Conservation (phyloP, 345 rosid genomes). For the Syzygium oleosum region DNA sequence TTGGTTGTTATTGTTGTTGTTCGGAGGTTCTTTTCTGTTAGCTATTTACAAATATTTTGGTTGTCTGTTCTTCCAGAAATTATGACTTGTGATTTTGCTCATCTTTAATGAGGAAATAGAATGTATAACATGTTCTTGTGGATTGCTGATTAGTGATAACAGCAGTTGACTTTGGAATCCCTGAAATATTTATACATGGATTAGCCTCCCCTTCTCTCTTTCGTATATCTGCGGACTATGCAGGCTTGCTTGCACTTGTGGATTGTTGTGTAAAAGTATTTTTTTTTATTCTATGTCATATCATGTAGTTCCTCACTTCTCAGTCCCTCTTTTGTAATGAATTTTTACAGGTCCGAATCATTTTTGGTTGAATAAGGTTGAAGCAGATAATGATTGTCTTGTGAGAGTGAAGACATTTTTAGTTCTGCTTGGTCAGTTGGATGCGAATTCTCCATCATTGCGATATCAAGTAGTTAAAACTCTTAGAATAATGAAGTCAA, state of each 20-base stretch:
- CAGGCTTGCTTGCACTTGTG: neutral
- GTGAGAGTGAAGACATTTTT: constrained; percentile 39
- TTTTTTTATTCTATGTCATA: neutral
- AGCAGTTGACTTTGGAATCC: neutral
- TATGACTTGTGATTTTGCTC: neutral
- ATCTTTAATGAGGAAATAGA: neutral
- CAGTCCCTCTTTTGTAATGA: neutral
- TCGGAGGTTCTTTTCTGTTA: neutral
- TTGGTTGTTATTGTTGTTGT: neutral
- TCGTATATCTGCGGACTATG: neutral
- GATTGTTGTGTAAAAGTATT: neutral
- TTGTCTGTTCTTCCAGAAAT: neutral
- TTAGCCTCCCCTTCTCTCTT: neutral
- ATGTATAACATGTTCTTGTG: neutral
- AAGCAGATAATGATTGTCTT: constrained; percentile 23
- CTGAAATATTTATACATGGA: neutral
- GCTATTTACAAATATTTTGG: neutral
- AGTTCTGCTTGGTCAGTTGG: constrained; percentile 46
- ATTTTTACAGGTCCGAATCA: constrained; percentile 46
- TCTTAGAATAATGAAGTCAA: constrained; percentile 57
- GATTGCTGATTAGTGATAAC: neutral
- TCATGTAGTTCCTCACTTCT: neutral
- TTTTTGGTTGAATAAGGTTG: constrained; percentile 65
- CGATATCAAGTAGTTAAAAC: constrained; percentile 15
- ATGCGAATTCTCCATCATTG: constrained; percentile 17